These are phyloP conservation scores for Simplicillium aogashimaense DNA, from an alignment of 2,329 filamentous ascomycete species.

Conservation along the genomic window DNA sequence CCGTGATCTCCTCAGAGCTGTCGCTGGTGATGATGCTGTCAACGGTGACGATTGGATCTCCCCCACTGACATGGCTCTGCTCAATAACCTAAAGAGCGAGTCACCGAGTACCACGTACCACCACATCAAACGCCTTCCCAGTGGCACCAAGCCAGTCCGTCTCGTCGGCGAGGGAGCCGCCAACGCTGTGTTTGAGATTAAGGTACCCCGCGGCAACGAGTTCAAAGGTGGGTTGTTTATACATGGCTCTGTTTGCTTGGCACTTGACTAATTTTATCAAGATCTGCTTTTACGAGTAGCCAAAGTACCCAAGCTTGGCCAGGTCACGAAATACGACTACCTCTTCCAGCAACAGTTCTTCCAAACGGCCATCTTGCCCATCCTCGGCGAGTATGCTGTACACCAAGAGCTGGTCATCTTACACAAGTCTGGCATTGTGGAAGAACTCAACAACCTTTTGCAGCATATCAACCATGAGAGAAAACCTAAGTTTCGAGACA, in stretches of 20 bases:
- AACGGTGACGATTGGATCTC: constrained; percentile 13
- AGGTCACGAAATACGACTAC: constrained; percentile 24
- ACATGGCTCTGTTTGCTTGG: no score
- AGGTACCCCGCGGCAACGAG: constrained; percentile 22
- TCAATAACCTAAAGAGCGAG: constrained; percentile 5
- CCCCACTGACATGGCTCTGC: constrained; percentile 12
- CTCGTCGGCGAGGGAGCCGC: constrained; percentile 62
- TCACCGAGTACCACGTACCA: neutral
- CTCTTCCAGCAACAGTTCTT: constrained; percentile 26
- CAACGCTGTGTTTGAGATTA: constrained; percentile 63
- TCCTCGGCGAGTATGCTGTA: constrained; percentile 22
- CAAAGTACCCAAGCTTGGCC: constrained; percentile 21
- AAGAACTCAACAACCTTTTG: constrained; percentile 43
- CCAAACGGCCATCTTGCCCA: constrained; percentile 20
- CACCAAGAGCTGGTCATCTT: constrained; percentile 27
- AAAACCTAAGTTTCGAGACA: constrained; percentile 36
- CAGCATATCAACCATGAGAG: constrained; percentile 33
- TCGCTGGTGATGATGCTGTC: constrained; percentile 3
- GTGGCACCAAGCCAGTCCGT: constrained; percentile 21
- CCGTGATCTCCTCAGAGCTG: constrained; percentile 2
- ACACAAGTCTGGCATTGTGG: constrained; percentile 22
- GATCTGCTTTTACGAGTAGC: constrained; percentile 27
- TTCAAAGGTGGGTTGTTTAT: constrained; percentile 22
- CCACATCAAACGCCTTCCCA: constrained; percentile 20
- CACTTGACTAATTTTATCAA: constrained; percentile 9